Evolutionary conservation across 257 asterid genomes (phyloP).

Genomic region (Solanum dulcamara): DNA sequence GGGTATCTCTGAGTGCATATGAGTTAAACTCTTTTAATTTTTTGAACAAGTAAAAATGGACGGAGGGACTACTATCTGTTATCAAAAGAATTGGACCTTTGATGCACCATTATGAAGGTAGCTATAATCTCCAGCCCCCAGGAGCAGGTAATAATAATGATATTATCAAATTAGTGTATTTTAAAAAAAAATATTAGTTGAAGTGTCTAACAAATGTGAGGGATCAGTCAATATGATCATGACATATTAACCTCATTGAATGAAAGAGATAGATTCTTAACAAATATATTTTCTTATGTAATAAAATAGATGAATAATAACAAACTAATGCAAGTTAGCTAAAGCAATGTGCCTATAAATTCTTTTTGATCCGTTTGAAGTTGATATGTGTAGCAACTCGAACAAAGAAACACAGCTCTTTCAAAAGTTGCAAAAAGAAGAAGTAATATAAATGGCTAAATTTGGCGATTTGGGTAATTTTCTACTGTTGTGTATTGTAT

Average conservation of each 20-base stretch:
- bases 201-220: neutral
- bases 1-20: no score
- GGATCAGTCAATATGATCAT: neutral
- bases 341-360: neutral
- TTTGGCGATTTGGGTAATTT: neutral
- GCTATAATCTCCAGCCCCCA: neutral
- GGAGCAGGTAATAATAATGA: neutral
- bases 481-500: neutral
- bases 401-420: neutral
- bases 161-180: neutral
- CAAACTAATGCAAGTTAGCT: neutral
- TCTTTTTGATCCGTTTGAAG: neutral
- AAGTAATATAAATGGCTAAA: conserved; percentile 10
- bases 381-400: neutral
- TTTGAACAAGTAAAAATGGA: no score
- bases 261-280: neutral
- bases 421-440: neutral
- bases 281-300: neutral
- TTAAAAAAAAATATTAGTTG: neutral
- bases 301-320: neutral
- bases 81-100: no score
- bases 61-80: no score
- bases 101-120: neutral
- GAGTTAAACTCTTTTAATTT: no score
- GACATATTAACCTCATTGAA: neutral